Evolutionary conservation across 805 yeast species (phyloP), one percentile per base, ranked within the genome.

Genomic region (Candida oleophila): DNA sequence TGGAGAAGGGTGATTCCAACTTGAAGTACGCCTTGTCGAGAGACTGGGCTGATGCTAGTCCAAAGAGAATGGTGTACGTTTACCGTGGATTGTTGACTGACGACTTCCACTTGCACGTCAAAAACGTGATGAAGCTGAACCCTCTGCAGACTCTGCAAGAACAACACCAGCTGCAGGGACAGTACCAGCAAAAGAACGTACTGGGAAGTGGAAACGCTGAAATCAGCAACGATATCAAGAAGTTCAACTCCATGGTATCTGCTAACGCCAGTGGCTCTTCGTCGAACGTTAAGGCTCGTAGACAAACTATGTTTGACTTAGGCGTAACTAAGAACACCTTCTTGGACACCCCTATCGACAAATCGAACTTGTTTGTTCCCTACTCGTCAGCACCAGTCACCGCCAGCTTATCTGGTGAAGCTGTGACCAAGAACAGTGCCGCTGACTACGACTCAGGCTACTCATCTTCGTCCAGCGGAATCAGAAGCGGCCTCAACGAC

Each of bases 41-140:
- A 67, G 94, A 87, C 64, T 87, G 96, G 96, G 92, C 95, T 2
- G 92, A 87, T 63, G 89, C 92, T 15, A 82, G 89, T 2, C 96
- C 96, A 43, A 84, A 87, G 59, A 76, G 96, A 71, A 87, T 87
- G 96, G 90, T 87, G 22, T 87, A 87, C 58, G 90, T 86, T 42
- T 87, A 87, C 64, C 80, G 94, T 57, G 96, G 95, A 34, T 68
- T 85, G 22, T 71, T 87, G 50, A 79, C 92, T 25, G 75, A 81
- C n/a, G 91, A 87, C 60, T 87, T 84, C 65, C 84, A 83, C 55
- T 66, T 81, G 35, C 88, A 83, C 59, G 92, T 87, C 5, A 78
- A 82, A 43, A 78, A 77, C 51, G 81, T 84, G 41, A 77, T 82
- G 71, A 22, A 42, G 16, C 12, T 34, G 14, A 55, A 44, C 51